Conservation (phyloP, 2,329 filamentous ascomycete genomes). For the Shiraia sp. region DNA sequence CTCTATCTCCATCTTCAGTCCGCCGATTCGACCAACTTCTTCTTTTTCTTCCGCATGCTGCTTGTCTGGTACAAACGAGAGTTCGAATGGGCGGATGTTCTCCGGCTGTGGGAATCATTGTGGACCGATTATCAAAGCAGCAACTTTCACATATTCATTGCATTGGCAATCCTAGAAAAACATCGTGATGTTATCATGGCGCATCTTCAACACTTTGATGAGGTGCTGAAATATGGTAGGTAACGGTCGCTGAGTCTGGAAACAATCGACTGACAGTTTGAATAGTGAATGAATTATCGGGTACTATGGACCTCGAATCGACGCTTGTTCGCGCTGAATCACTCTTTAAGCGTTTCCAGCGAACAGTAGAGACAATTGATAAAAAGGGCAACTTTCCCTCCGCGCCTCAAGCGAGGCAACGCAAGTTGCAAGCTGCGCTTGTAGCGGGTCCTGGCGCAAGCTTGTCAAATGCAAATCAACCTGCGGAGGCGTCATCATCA, state of each 20-base stretch:
- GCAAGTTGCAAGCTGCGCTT: conserved; percentile 46
- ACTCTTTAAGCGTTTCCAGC: conserved; percentile 84
- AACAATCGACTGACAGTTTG: conserved; percentile 8
- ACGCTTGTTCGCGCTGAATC: conserved; percentile 86
- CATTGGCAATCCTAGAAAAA: conserved; percentile 91
- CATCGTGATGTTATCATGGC: conserved; percentile 96
- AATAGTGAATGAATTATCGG: conserved; percentile 89
- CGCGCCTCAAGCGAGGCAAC: conserved; percentile 52
- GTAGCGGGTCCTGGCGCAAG: conserved; percentile 36
- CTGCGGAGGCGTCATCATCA: conserved; percentile 25
- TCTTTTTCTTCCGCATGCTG: conserved; percentile 99
- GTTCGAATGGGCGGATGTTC: conserved; percentile 84
- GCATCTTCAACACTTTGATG: conserved; percentile 91
- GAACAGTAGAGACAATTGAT: conserved; percentile 87
- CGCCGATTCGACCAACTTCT: conserved; percentile 97
- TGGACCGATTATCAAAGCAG: conserved; percentile 93
- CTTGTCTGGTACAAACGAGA: conserved; percentile 99
- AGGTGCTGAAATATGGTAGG: conserved; percentile 93
- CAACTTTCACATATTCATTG: conserved; percentile 93
- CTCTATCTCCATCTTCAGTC: conserved; percentile 87
- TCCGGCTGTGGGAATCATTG: conserved; percentile 86
- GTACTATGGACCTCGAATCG: conserved; percentile 85
- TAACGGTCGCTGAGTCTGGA: conserved; percentile 13
- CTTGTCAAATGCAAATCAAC: conserved; percentile 17
- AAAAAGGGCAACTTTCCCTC: conserved; percentile 84